Evolutionary conservation across 352 stramenopile species (phyloP).

Genomic region (Phytophthora palmivora): DNA sequence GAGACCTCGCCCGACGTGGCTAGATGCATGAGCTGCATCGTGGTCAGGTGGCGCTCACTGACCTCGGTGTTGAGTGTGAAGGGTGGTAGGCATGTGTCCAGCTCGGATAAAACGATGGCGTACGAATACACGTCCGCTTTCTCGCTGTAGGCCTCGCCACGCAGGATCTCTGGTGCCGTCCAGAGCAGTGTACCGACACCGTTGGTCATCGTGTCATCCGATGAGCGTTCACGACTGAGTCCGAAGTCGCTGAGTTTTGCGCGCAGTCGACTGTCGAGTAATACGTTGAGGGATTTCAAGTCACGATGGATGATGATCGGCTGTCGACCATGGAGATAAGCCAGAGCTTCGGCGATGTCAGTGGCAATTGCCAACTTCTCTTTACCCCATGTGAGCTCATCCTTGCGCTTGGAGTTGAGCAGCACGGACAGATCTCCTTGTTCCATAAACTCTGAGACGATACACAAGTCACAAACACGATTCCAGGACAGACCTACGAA

Average conservation of each 20-base stretch:
- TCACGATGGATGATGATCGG: conserved; percentile 73
- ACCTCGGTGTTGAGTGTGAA: conserved; percentile 64
- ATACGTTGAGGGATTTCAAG: conserved; percentile 72
- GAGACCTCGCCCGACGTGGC: conserved; percentile 53
- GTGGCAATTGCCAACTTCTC: conserved; percentile 69
- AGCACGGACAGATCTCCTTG: conserved; percentile 60
- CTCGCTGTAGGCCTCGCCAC: conserved; percentile 60
- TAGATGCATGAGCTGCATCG: conserved; percentile 65
- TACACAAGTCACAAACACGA: conserved; percentile 55
- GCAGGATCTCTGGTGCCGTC: conserved; percentile 67
- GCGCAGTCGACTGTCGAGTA: conserved; percentile 48
- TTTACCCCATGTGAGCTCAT: conserved; percentile 41
- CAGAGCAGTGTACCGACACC: conserved; percentile 67
- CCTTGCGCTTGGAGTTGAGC: conserved; percentile 50
- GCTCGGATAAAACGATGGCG: conserved; percentile 65
- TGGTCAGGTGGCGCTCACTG: conserved; percentile 45
- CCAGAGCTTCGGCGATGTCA: conserved; percentile 64
- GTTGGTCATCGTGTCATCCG: conserved; percentile 73
- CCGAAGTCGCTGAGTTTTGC: conserved; percentile 75
- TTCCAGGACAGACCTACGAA: conserved; percentile 74
- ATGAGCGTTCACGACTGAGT: conserved; percentile 56
- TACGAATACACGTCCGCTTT: conserved; percentile 74
- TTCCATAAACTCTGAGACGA: conserved; percentile 70
- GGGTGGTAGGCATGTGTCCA: conserved; percentile 64
- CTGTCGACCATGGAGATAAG: conserved; percentile 66